Percentiles rank a stretch among this genome's conserved stretches.
Conservation (phyloP, 1,284 basidiomycete genomes). For the Ganoderma lingzhi region DNA sequence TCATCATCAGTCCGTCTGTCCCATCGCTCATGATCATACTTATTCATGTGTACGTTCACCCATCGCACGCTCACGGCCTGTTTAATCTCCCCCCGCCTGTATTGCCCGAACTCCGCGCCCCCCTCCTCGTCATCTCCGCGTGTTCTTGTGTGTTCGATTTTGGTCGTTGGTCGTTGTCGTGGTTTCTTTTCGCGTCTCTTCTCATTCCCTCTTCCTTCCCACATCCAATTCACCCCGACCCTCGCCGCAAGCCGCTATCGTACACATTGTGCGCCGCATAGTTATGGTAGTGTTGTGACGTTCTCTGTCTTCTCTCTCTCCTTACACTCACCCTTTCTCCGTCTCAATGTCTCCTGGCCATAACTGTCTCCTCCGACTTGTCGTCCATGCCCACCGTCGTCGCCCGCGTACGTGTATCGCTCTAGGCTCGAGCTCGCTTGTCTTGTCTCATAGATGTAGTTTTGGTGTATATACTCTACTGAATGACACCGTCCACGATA, state of each 20-base stretch:
- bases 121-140: neutral
- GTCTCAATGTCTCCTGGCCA: conserved; percentile 1
- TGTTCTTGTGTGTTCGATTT: conserved; percentile 11
- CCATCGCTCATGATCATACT: neutral
- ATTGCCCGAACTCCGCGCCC: neutral
- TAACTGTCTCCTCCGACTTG: neutral
- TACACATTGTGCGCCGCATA: conserved; percentile 18
- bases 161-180: conserved; percentile 12
- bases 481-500: conserved; percentile 11
- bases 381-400: conserved; percentile 11
- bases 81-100: neutral
- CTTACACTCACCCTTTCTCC: neutral
- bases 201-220: conserved; percentile 2
- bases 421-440: conserved; percentile 28
- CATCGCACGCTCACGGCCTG: neutral
- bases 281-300: neutral
- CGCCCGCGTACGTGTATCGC: conserved; percentile 26
- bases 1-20: neutral
- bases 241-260: conserved; percentile 17
- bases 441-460: conserved; percentile 40
- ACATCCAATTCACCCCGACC: neutral
- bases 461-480: conserved; percentile 36
- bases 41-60: conserved; percentile 1
- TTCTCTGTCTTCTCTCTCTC: neutral
- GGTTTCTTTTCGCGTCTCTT: conserved; percentile 8